phyloP scores from a whole-genome alignment of 2,329 filamentous ascomycete species.

The Hypoxylon sp. region DNA sequence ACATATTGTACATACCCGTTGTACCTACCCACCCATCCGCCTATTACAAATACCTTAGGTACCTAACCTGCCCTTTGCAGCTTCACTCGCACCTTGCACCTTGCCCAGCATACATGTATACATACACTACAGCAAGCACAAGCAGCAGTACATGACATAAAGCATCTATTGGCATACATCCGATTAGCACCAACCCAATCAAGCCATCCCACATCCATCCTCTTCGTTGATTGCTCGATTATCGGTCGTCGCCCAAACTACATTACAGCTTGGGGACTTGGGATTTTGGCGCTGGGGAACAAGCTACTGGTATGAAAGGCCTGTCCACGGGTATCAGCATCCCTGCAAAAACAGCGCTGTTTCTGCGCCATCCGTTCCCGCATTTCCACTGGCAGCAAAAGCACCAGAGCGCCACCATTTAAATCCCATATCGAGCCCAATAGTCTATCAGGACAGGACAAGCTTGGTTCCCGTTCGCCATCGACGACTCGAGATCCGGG shows the following conservation, averaged over 20 bases:
- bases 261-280: background rate
- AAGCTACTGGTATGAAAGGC: slow-evolving; percentile 15
- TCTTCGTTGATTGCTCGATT: slow-evolving; percentile 23
- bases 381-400: slow-evolving; percentile 22
- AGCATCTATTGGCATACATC: slow-evolving; percentile 19
- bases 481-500: slow-evolving; percentile 26
- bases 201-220: slow-evolving; percentile 28
- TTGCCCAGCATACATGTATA: background rate
- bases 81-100: background rate
- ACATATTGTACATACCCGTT: slow-evolving; percentile 24
- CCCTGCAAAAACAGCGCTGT: slow-evolving; percentile 33
- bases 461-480: slow-evolving; percentile 12
- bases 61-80: background rate
- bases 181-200: slow-evolving; percentile 32
- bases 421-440: slow-evolving; percentile 31
- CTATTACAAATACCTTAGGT: slow-evolving; percentile 25
- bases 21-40: slow-evolving; percentile 12
- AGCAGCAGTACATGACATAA: no score
- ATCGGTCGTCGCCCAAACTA: slow-evolving; percentile 33
- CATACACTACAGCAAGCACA: background rate
- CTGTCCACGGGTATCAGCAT: slow-evolving; percentile 31
- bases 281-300: slow-evolving; percentile 34
- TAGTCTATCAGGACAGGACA: slow-evolving; percentile 11
- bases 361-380: slow-evolving; percentile 10
- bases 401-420: slow-evolving; percentile 22